Base-by-base conservation (phyloP, 2,329 filamentous ascomycete species). In the Penicillium sp. region DNA sequence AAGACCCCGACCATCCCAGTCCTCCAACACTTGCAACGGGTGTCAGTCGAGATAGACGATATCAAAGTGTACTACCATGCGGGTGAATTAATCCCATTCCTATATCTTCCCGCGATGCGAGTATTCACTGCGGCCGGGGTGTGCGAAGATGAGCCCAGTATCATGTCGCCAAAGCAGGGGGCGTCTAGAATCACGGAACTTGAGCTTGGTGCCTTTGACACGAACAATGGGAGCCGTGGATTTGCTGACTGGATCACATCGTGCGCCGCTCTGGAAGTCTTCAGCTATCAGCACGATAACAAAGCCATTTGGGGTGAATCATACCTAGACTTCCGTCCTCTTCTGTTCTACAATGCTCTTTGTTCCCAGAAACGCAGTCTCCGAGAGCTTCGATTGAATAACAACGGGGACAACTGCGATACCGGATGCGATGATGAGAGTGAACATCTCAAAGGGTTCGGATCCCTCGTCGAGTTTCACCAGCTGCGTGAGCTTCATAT, bases 241-340 rank as follows among this genome's bases (percentile, higher is more conserved):
- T 54, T 63, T 51, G 29, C 16, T 4, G 44, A 56, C 10, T 50
- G 46, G 9, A 52, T 64, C 32, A 54, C 39, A 1, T 44, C 56
- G 0, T 64, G 61, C 18, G 47, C 53, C 11, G 57, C 55, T 14
- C 52, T 64, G 10, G 52, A 60, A 10, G 10, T 21, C 10, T 61
- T 64, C 29, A 43, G 49, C 14, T 61, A 59, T 18, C 50, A 57
- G 36, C 59, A 60, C 43, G 21, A 32, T 6, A 44, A 55, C 39
- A 3, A 43, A 11, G 54, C 40, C 16, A 39, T 49, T 16, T 54
- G 43, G 40, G 21, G 39, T 5, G 31, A 48, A 5, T 1, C 4
- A 2, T 47, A 16, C 5, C 13, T 29, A 2, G 29, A 24, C 7
- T 52, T 52, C 38, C 31, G 7, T 1, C 45, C 54, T 13, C 4